phyloP scores from a whole-genome alignment of 805 yeast species.

The Candida khao-thaluensis region DNA sequence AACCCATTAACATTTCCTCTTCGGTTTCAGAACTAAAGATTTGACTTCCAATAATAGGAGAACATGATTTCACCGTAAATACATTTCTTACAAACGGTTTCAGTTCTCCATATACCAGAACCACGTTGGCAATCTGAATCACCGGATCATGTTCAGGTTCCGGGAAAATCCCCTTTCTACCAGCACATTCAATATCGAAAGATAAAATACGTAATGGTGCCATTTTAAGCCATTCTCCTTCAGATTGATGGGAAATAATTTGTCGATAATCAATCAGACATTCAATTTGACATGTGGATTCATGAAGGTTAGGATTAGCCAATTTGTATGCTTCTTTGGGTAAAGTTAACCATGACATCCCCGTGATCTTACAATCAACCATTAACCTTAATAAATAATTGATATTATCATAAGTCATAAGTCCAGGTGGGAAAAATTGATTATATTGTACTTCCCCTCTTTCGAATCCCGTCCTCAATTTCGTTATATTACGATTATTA shows the following conservation, averaged over 20 bases:
- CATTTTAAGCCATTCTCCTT: constrained; percentile 88
- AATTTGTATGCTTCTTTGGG: constrained; percentile 69
- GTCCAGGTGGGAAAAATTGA: constrained; percentile 57
- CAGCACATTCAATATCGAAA: constrained; percentile 98
- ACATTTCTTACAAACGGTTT: constrained; percentile 93
- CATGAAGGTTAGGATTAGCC: constrained; percentile 37
- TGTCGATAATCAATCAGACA: constrained; percentile 66
- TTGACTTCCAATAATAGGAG: constrained; percentile 92
- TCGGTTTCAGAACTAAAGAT: constrained; percentile 75
- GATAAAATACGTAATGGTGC: constrained; percentile 93
- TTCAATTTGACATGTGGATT: constrained; percentile 86
- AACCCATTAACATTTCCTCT: constrained; percentile 74
- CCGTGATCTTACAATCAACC: constrained; percentile 89
- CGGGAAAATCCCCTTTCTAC: constrained; percentile 94
- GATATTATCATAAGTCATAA: constrained; percentile 84
- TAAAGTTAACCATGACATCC: constrained; percentile 96
- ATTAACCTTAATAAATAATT: constrained; percentile 82
- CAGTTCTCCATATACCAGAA: constrained; percentile 76
- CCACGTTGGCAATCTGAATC: constrained; percentile 96
- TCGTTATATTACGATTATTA: constrained; percentile 65
- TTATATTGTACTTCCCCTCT: constrained; percentile 71
- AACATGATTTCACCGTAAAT: constrained; percentile 86
- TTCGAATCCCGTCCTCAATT: constrained; percentile 78
- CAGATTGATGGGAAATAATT: constrained; percentile 77
- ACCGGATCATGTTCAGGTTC: constrained; percentile 93